Conservation (phyloP, 2,329 filamentous ascomycete genomes). For the Talaromyces sp. region DNA sequence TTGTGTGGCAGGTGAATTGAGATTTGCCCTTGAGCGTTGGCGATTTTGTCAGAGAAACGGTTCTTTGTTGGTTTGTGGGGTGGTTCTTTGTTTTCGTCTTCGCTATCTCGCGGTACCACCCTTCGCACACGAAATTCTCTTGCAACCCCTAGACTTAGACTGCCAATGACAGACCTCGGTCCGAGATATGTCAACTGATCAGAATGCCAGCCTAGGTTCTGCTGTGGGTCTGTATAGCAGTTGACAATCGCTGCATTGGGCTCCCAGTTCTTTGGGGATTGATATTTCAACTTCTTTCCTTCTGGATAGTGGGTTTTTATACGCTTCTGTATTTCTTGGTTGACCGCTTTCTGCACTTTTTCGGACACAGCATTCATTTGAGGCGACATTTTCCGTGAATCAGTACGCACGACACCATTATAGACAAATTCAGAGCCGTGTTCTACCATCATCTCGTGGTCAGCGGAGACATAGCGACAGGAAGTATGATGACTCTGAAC, state of each 20-base stretch:
- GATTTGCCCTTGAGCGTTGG: slow-evolving; percentile 75
- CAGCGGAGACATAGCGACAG: slow-evolving; percentile 73
- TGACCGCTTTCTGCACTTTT: slow-evolving; percentile 69
- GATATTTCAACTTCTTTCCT: slow-evolving; percentile 69
- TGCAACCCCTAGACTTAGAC: slow-evolving; percentile 84
- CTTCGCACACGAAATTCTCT: slow-evolving; percentile 84
- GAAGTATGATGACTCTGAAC: slow-evolving; percentile 81
- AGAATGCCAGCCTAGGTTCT: slow-evolving; percentile 87
- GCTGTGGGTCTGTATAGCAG: slow-evolving; percentile 74
- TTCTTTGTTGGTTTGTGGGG: slow-evolving; percentile 5
- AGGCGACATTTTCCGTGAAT: slow-evolving; percentile 71
- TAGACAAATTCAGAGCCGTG: slow-evolving; percentile 81
- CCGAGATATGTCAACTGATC: slow-evolving; percentile 93
- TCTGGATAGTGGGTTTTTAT: slow-evolving; percentile 64
- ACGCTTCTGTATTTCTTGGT: slow-evolving; percentile 66
- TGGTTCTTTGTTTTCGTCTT: not conserved
- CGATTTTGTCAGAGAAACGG: slow-evolving; percentile 18
- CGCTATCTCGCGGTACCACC: slow-evolving; percentile 57
- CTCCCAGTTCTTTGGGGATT: slow-evolving; percentile 67
- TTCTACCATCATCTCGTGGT: slow-evolving; percentile 56
- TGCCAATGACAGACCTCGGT: slow-evolving; percentile 81
- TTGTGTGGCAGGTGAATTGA: slow-evolving; percentile 93
- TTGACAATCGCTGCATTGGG: slow-evolving; percentile 94
- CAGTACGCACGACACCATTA: slow-evolving; percentile 69
- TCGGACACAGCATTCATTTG: slow-evolving; percentile 65